Evolutionary conservation across 139 green algal genomes (phyloP), one percentile per base, ranked within the genome.

Genomic region (Chlamydomonas asymmetrica): DNA sequence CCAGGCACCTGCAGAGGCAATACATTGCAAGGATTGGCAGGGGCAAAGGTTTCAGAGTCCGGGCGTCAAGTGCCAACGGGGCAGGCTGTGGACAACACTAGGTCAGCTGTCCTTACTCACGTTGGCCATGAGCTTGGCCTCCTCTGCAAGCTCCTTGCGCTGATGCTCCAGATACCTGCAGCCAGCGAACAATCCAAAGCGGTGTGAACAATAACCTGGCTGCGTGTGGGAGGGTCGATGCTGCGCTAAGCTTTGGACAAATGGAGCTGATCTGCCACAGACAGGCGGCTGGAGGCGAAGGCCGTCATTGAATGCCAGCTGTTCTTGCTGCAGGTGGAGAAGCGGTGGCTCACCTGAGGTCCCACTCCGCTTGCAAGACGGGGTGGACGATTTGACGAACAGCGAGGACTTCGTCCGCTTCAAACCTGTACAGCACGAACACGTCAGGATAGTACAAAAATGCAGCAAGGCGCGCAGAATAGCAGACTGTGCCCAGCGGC

Each of bases 41-140:
- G n/a, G n/a, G n/a, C n/a, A n/a, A n/a, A n/a, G n/a, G n/a, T n/a
- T n/a, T n/a, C n/a, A n/a, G n/a, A n/a, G n/a, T n/a, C n/a, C n/a
- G n/a, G n/a, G n/a, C n/a, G n/a, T n/a, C n/a, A n/a, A n/a, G n/a
- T n/a, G n/a, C n/a, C n/a, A n/a, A n/a, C n/a, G n/a, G n/a, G n/a
- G n/a, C n/a, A 13, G 7, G 27, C 38, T 57, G 63, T 63, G 70
- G 25, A 7, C 35, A 63, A 62, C 16, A 52, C 38, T 31, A 9
- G 31, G 35, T 50, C 20, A 56, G 8, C 40, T 20, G 32, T 8
- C 34, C 1, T 6, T 34, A 76, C 89, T 81, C 76, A 92, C 88
- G 67, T 91, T 63, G 74, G 92, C 92, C 90, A 93, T 92, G n/a
- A 94, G 79, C 39, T 80, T 71, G 0, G 82, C 84, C 81, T 94